Conservation (phyloP, 1,284 basidiomycete genomes). For the Pseudomicrostroma phylloplanum region DNA sequence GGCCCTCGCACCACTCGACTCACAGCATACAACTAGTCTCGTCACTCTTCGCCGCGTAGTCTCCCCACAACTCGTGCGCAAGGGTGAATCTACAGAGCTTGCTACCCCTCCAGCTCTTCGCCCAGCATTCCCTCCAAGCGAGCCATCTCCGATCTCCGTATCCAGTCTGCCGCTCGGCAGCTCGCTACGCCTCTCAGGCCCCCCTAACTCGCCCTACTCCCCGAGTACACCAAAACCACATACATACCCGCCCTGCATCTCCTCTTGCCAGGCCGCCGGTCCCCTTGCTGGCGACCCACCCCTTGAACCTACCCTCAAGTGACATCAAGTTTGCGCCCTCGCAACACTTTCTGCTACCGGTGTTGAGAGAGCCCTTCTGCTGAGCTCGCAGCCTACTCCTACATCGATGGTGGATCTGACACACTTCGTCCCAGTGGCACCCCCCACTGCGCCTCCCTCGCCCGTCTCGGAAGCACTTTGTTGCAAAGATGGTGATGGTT, state of each 20-base stretch:
- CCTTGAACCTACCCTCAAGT: neutral
- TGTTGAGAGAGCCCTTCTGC: too few species aligned
- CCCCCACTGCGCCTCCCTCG: conserved; percentile 1
- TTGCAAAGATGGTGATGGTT: neutral
- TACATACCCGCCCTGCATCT: too few species aligned
- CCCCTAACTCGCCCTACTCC: conserved; percentile 4
- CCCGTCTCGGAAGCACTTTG: neutral
- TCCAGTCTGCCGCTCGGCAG: conserved; percentile 14
- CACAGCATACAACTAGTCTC: too few species aligned
- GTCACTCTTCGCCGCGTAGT: too few species aligned
- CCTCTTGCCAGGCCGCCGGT: conserved; percentile 10
- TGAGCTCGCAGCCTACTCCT: neutral
- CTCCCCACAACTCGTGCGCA: too few species aligned
- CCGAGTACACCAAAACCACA: too few species aligned
- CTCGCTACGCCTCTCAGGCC: conserved; percentile 10
- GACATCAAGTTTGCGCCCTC: too few species aligned
- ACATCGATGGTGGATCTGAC: conserved; percentile 5
- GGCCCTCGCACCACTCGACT: too few species aligned
- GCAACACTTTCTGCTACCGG: too few species aligned
- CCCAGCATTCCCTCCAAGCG: conserved; percentile 12
- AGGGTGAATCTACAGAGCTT: too few species aligned
- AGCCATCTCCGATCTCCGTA: conserved; percentile 12
- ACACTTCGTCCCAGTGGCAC: conserved; percentile 1
- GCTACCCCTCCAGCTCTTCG: neutral
- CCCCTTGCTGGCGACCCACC: conserved; percentile 15